phyloP scores from a whole-genome alignment of 345 rosid species.

The Lepidium aucheri region DNA sequence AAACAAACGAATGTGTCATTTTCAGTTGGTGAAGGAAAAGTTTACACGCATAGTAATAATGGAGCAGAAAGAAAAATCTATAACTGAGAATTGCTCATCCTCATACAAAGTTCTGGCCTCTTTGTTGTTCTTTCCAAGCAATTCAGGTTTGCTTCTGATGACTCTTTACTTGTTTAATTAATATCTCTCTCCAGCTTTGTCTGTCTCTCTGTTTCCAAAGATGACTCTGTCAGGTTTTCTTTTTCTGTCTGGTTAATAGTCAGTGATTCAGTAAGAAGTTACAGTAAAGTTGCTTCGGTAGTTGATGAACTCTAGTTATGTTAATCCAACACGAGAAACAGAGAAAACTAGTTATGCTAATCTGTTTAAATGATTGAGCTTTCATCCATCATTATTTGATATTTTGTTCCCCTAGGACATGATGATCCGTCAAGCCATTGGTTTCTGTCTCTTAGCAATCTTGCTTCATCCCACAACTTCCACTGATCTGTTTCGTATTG shows the following conservation, averaged over 20 bases:
- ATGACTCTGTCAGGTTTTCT: no score
- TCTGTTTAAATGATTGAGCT: no score
- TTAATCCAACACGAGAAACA: background rate
- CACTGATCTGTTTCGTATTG: slow-evolving; percentile 42
- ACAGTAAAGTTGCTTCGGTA: background rate
- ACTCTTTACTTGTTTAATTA: background rate
- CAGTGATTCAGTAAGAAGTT: background rate
- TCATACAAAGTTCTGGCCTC: background rate
- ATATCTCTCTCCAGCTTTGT: background rate
- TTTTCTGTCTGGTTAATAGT: background rate
- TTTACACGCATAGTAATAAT: background rate
- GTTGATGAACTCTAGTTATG: background rate
- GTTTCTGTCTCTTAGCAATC: slow-evolving; percentile 36
- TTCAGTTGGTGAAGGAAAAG: background rate
- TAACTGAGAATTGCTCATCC: background rate
- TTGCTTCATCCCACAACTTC: slow-evolving; percentile 45
- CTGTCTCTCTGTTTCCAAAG: background rate
- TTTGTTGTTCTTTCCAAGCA: background rate
- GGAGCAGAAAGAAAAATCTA: background rate
- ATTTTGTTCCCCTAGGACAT: no score
- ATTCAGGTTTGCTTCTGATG: background rate
- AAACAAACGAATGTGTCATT: background rate
- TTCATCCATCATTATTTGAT: no score
- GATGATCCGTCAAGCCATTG: slow-evolving; percentile 15
- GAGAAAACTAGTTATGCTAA: no score